These are phyloP conservation scores for Phytophthora sojae DNA, from an alignment of 352 stramenopile genomes.

Conservation along the genomic window DNA sequence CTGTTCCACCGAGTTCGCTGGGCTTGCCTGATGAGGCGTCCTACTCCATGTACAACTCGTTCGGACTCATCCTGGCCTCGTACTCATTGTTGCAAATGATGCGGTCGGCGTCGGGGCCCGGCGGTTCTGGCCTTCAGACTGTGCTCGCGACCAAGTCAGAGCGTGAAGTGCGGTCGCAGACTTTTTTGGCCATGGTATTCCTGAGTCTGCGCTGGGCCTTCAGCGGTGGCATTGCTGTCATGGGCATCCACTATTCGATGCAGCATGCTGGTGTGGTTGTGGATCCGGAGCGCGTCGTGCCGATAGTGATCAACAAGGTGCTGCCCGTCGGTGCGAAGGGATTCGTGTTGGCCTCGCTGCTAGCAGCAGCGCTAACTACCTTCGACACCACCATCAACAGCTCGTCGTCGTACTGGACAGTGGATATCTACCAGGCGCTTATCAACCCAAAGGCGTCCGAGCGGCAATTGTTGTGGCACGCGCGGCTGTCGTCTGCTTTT, in stretches of 20 bases:
- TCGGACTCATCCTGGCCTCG: constrained; percentile 57
- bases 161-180: constrained; percentile 80
- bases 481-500: constrained; percentile 59
- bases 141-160: constrained; percentile 84
- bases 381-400: constrained; percentile 87
- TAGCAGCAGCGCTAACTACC: constrained; percentile 78
- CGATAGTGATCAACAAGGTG: constrained; percentile 80
- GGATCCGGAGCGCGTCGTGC: constrained; percentile 79
- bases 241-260: constrained; percentile 76
- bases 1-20: constrained; percentile 43
- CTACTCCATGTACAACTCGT: constrained; percentile 85
- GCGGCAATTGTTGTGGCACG: constrained; percentile 69
- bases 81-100: constrained; percentile 77
- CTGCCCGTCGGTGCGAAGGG: constrained; percentile 69
- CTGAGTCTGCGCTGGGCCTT: constrained; percentile 80
- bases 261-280: constrained; percentile 50
- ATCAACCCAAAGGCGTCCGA: constrained; percentile 67
- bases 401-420: constrained; percentile 81
- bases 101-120: constrained; percentile 72
- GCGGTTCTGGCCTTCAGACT: constrained; percentile 72
- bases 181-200: constrained; percentile 79
- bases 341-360: constrained; percentile 72
- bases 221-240: constrained; percentile 70
- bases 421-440: constrained; percentile 84
- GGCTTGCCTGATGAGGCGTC: constrained; percentile 51